These are phyloP conservation scores for Mycena amicta DNA, from an alignment of 768 basidiomycete genomes.

Conservation along the genomic window DNA sequence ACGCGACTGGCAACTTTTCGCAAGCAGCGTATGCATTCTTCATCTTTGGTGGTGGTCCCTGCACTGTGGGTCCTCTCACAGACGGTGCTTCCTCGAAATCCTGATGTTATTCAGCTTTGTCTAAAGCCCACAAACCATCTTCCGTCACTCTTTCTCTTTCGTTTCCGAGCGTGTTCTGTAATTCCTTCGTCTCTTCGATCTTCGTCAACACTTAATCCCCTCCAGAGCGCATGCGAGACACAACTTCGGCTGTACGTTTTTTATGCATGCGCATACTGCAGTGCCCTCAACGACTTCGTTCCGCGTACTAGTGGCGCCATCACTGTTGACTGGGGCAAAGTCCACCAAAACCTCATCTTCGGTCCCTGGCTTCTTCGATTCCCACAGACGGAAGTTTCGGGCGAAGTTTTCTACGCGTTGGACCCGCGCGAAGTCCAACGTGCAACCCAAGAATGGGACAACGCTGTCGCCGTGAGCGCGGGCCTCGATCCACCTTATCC, in stretches of 20 bases:
- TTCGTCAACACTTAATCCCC: not conserved
- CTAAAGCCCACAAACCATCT: not conserved
- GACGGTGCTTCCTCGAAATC: not conserved
- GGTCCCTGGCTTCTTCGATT: too few relatives aligned
- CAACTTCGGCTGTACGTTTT: slow-evolving; percentile 2
- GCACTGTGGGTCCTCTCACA: not conserved
- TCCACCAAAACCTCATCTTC: too few relatives aligned
- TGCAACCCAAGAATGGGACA: too few relatives aligned
- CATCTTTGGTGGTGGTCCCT: slow-evolving; percentile 10
- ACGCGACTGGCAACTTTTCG: slow-evolving; percentile 5
- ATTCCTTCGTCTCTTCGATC: not conserved
- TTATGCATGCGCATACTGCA: too few relatives aligned
- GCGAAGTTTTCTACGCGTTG: too few relatives aligned
- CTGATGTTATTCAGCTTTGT: slow-evolving; percentile 3
- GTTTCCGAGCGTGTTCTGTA: slow-evolving; percentile 1
- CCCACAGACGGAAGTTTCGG: too few relatives aligned
- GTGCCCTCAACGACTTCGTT: too few relatives aligned
- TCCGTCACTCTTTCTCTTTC: slow-evolving; percentile 1
- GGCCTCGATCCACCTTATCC: too few relatives aligned
- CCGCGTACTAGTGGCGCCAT: too few relatives aligned
- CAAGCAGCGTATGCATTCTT: slow-evolving; percentile 8
- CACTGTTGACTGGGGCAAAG: too few relatives aligned
- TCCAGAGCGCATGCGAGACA: not conserved
- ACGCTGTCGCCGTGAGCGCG: too few relatives aligned
- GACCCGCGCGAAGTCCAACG: too few relatives aligned